Percentiles rank a stretch among this genome's conserved stretches.
phyloP scores from a whole-genome alignment of 495 filamentous ascomycete species.

The Rostrohypoxylon terebratum region DNA sequence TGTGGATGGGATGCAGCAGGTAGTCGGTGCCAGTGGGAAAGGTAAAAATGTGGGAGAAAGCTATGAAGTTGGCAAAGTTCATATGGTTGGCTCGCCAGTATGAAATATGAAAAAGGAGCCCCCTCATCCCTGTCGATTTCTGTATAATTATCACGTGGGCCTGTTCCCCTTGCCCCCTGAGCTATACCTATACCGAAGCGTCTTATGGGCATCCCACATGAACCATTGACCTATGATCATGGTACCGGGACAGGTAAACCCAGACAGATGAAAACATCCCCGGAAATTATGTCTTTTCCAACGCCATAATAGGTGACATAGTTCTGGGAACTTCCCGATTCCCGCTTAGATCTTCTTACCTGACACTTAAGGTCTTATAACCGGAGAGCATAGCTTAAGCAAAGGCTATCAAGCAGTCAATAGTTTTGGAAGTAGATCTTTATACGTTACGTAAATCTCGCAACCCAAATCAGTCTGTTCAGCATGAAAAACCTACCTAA shows the following conservation, averaged over 20 bases:
- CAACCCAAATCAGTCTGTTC: background rate
- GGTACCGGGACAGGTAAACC: constrained; percentile 25
- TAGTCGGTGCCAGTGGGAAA: background rate
- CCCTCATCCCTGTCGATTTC: constrained; percentile 3
- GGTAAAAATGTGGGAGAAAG: background rate
- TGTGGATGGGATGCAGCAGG: background rate
- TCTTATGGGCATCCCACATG: constrained; percentile 28
- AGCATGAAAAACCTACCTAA: background rate
- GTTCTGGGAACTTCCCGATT: constrained; percentile 10
- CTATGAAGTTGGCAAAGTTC: constrained; percentile 23
- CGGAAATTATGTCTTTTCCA: constrained; percentile 15
- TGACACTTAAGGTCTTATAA: background rate
- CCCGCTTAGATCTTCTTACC: background rate
- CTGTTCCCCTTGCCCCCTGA: constrained; percentile 36
- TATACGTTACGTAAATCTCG: background rate
- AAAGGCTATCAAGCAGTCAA: background rate
- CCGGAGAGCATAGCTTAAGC: background rate
- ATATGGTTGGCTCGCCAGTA: constrained; percentile 35
- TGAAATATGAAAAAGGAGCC: constrained; percentile 40
- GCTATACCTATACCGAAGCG: constrained; percentile 31
- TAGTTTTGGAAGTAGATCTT: constrained; percentile 1
- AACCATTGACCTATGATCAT: constrained; percentile 28
- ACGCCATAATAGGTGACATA: constrained; percentile 13
- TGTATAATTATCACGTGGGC: constrained; percentile 24
- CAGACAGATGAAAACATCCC: constrained; percentile 16